Evolutionary conservation across 148 eudicot species (phyloP).

Genomic region (Tetragonia tetragonoides): DNA sequence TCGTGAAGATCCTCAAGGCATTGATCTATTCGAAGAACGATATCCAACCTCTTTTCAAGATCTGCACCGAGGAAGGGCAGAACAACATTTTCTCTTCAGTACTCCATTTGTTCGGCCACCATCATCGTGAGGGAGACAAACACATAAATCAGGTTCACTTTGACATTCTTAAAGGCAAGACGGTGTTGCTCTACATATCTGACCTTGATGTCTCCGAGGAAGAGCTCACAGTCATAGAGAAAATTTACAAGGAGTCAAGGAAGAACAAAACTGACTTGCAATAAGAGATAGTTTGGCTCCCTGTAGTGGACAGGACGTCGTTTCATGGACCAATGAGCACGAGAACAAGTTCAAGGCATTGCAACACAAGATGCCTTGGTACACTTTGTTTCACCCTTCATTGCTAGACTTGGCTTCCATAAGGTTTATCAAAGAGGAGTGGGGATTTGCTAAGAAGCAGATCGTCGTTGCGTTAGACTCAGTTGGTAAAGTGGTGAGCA

Average conservation of each 20-base stretch:
- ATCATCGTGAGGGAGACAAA: neutral
- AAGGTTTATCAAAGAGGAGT: conserved; percentile 5
- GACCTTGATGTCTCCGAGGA: conserved; percentile 20
- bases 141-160: neutral
- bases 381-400: neutral
- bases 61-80: conserved; percentile 1
- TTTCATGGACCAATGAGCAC: neutral
- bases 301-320: neutral
- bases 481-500: neutral
- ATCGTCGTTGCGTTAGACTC: neutral
- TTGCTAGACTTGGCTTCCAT: conserved; percentile 2
- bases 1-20: neutral
- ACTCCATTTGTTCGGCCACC: neutral
- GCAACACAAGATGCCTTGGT: conserved; percentile 13
- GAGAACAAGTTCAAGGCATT: conserved; percentile 13
- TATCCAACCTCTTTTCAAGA: conserved; percentile 14
- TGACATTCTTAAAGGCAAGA: conserved; percentile 14
- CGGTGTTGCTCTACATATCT: conserved; percentile 20
- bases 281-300: conserved; percentile 15
- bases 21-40: conserved; percentile 6
- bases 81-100: neutral
- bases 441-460: conserved; percentile 12
- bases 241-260: conserved; percentile 14
- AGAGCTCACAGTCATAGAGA: conserved; percentile 11
- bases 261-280: neutral